phyloP scores from a whole-genome alignment of 768 basidiomycete species.

The Tylopilus felleus region DNA sequence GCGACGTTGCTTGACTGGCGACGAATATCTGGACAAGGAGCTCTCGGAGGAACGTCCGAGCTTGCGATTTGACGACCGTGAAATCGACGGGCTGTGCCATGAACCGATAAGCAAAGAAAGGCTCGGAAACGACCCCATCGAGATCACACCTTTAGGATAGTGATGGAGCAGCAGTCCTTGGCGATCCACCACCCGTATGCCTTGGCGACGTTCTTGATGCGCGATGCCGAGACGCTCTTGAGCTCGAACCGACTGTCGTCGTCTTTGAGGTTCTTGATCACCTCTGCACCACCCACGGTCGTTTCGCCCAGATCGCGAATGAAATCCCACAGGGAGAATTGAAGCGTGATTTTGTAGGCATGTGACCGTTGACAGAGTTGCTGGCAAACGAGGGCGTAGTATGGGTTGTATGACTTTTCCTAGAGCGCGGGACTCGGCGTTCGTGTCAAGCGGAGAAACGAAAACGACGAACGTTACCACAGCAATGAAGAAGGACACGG shows the following conservation, averaged over 20 bases:
- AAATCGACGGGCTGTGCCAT: constrained; percentile 87
- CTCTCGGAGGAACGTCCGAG: constrained; percentile 63
- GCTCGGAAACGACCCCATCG: not conserved
- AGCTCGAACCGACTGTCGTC: constrained; percentile 43
- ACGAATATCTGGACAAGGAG: constrained; percentile 69
- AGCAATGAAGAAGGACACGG: constrained; percentile 90
- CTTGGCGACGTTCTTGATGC: constrained; percentile 70
- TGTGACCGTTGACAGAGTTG: constrained; percentile 78
- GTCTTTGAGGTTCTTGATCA: constrained; percentile 59
- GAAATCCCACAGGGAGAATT: constrained; percentile 97
- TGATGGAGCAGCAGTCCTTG: constrained; percentile 70
- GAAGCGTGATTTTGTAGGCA: constrained; percentile 86
- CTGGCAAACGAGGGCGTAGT: constrained; percentile 86
- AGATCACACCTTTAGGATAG: constrained; percentile 72
- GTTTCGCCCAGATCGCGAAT: constrained; percentile 86
- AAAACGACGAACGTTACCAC: constrained; percentile 65
- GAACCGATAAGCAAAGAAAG: not conserved
- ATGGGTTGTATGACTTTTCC: constrained; percentile 95
- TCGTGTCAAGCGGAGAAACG: not conserved
- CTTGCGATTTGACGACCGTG: constrained; percentile 60
- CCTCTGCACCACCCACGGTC: constrained; percentile 73
- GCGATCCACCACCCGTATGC: constrained; percentile 94
- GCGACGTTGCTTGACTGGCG: constrained; percentile 70
- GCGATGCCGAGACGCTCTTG: constrained; percentile 53
- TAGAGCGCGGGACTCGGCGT: not conserved